Conservation (phyloP, 179 eudicot species). For the Amaranthus tricolor region DNA sequence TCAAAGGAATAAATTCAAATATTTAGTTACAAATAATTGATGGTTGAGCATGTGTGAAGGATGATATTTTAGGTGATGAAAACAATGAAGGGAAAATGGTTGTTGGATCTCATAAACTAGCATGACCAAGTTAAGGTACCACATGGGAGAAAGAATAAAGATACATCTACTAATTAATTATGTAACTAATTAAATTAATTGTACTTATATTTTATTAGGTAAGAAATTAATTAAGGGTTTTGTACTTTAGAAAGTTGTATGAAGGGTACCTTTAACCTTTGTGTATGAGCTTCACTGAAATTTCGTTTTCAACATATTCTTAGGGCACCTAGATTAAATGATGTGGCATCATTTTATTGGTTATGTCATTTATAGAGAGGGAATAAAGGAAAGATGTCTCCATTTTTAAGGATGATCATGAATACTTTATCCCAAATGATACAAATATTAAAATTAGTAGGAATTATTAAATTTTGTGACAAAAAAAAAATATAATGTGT, state of each 20-base stretch:
- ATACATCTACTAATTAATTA: background rate
- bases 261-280: background rate
- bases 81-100: constrained; percentile 4
- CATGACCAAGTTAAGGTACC: constrained; percentile 1
- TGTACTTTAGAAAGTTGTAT: background rate
- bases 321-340: background rate
- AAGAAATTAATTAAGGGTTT: background rate
- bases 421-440: no score
- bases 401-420: background rate
- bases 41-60: constrained; percentile 25
- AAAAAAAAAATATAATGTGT: background rate
- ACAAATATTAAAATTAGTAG: no score
- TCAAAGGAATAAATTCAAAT: background rate
- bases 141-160: constrained; percentile 23
- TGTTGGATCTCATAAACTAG: constrained; percentile 9
- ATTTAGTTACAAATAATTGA: constrained; percentile 7
- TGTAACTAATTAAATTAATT: background rate
- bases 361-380: constrained; percentile 4
- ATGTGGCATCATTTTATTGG: constrained; percentile 20
- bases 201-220: background rate
- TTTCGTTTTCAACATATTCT: constrained; percentile 16
- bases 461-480: background rate
- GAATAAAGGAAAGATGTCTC: constrained; percentile 29
- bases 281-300: background rate
- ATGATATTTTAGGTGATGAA: constrained; percentile 18